These are phyloP conservation scores for Perkinsus chesapeaki DNA, from an alignment of 169 alveolate species.

Conservation along the genomic window DNA sequence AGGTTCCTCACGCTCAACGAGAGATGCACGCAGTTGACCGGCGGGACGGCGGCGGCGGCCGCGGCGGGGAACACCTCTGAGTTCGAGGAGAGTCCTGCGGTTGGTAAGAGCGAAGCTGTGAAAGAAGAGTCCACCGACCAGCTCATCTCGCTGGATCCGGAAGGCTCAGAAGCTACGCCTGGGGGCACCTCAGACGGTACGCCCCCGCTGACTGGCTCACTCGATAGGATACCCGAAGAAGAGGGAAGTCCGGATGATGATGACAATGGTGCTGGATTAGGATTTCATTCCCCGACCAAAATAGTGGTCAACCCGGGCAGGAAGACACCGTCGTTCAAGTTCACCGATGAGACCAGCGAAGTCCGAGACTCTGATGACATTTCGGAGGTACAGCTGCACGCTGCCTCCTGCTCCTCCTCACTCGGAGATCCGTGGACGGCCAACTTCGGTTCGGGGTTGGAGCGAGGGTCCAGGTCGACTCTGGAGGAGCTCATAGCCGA, in stretches of 20 bases:
- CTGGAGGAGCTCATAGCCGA: neutral
- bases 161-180: neutral
- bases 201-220: too few species aligned
- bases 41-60: neutral
- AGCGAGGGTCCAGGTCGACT: neutral
- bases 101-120: neutral
- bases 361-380: neutral
- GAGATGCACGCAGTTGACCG: neutral
- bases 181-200: too few species aligned
- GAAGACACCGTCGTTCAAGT: neutral
- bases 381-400: neutral
- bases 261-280: neutral
- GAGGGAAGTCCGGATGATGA: too few species aligned
- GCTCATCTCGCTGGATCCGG: neutral
- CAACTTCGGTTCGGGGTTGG: neutral
- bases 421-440: neutral
- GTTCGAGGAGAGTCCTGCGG: neutral
- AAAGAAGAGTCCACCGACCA: neutral
- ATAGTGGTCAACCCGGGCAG: neutral
- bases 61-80: too few species aligned
- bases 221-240: neutral
- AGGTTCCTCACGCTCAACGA: neutral
- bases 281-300: neutral
- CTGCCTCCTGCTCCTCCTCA: neutral
- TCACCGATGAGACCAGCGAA: neutral